These are phyloP conservation scores for Lophiotrema nucula DNA, from an alignment of 495 filamentous ascomycete species.

Conservation along the genomic window DNA sequence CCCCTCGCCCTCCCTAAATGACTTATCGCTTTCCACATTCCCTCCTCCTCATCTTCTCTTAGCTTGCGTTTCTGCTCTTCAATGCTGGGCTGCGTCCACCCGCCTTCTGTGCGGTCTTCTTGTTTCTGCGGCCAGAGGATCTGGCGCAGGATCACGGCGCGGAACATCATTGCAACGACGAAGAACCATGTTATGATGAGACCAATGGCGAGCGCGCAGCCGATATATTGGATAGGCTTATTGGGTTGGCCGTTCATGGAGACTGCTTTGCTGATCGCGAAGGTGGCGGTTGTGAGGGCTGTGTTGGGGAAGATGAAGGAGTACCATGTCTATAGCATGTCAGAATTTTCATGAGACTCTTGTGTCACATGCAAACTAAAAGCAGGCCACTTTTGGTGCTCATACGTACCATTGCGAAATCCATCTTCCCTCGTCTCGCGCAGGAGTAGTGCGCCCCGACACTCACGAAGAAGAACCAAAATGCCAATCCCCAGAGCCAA, in stretches of 20 bases:
- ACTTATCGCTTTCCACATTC: constrained; percentile 3
- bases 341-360: no score
- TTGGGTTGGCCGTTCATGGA: no score
- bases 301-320: constrained; percentile 88
- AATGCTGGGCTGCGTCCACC: constrained; percentile 42
- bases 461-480: constrained; percentile 84
- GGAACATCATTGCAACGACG: constrained; percentile 68
- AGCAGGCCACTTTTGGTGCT: no score
- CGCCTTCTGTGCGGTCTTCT: constrained; percentile 62
- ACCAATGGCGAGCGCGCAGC: constrained; percentile 61
- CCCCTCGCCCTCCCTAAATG: neutral
- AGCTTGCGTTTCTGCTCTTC: constrained; percentile 25
- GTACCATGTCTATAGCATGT: no score
- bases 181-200: constrained; percentile 68
- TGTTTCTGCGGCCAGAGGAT: constrained; percentile 72
- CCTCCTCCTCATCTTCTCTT: constrained; percentile 11
- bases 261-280: constrained; percentile 58
- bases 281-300: constrained; percentile 69
- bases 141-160: constrained; percentile 61
- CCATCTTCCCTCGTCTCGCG: constrained; percentile 57
- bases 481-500: constrained; percentile 81
- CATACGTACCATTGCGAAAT: constrained; percentile 85
- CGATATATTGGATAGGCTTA: constrained; percentile 60
- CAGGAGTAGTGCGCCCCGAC: constrained; percentile 75
- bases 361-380: no score